Evolutionary conservation across 495 filamentous ascomycete species (phyloP).

Genomic region (Neurospora sp.): DNA sequence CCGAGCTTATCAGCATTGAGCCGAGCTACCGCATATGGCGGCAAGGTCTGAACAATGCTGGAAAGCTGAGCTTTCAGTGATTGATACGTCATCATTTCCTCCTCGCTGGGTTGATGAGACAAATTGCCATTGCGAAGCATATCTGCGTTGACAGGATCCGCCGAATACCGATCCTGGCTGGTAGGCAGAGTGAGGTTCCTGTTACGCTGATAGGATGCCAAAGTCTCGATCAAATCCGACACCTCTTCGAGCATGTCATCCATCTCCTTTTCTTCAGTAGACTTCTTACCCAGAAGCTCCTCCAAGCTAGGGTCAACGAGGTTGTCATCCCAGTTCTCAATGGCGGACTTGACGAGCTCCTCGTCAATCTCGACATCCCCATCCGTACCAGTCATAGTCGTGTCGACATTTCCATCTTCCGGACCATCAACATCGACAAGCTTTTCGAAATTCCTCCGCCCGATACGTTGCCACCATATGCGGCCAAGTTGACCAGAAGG

Average conservation of each 20-base stretch:
- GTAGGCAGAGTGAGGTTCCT: constrained; percentile 55
- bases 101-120: constrained; percentile 42
- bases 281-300: constrained; percentile 38
- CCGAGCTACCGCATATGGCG: constrained; percentile 79
- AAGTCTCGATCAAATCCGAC: constrained; percentile 72
- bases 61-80: constrained; percentile 62
- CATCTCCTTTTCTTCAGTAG: constrained; percentile 48
- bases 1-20: constrained; percentile 75
- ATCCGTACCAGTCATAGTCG: constrained; percentile 22
- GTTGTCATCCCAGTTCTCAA: constrained; percentile 40
- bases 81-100: constrained; percentile 66
- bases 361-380: constrained; percentile 29
- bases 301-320: constrained; percentile 42
- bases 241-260: constrained; percentile 72
- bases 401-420: constrained; percentile 28
- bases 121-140: constrained; percentile 40
- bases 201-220: constrained; percentile 79
- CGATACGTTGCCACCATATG: constrained; percentile 81
- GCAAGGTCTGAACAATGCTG: constrained; percentile 62
- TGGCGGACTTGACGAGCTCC: constrained; percentile 33
- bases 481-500: constrained; percentile 59
- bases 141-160: constrained; percentile 40
- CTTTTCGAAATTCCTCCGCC: constrained; percentile 46
- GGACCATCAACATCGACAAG: constrained; percentile 29
- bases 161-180: constrained; percentile 36